Evolutionary conservation across 192 early-diverging fungal species (phyloP), one percentile per base, ranked within the genome.

Genomic region (Rhizophlyctis rosea): DNA sequence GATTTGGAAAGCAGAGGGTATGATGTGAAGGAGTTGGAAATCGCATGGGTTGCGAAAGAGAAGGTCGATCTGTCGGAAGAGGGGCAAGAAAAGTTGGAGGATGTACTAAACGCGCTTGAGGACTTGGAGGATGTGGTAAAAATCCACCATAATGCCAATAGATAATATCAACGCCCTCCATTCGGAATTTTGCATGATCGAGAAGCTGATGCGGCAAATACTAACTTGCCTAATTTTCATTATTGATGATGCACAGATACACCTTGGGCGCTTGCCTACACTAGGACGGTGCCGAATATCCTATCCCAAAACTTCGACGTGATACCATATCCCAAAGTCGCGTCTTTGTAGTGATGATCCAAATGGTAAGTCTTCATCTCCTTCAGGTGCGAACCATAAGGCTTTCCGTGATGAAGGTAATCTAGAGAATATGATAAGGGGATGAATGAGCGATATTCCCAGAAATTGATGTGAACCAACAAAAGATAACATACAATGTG

Each of bases 361-460:
- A 98, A 72, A 56, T 98, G 95, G 65, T 96, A 96, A 4, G 87
- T 87, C 71, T 98, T 98, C 86, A 98, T 91, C 57, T 90, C 85
- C 49, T 76, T 81, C 57, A 94, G 81, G 74, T 91, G 86, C 36
- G 78, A 68, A 44, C 80, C 77, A 57, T 80, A 76, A 5, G 91
- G 88, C 29, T 82, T 79, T 39, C 89, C 91, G 71, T 98, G 95
- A 74, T 98, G 95, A 29, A 95, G 82, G 79, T 94, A 94, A 72
- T 95, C 76, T 78, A 33, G 1, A 50, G 47, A 29, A 67, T 33
- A 3, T 25, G 64, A 67, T 23, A 18, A 25, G 11, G 25, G 11
- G 56, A 64, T 24, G 30, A 36, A 4, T 16, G 29, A 14, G 29
- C 21, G 14, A 27, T 34, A n/a, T n/a, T n/a, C n/a, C n/a, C 21